Conservation (phyloP, 164 flowering plant species). For the Piper betle region DNA sequence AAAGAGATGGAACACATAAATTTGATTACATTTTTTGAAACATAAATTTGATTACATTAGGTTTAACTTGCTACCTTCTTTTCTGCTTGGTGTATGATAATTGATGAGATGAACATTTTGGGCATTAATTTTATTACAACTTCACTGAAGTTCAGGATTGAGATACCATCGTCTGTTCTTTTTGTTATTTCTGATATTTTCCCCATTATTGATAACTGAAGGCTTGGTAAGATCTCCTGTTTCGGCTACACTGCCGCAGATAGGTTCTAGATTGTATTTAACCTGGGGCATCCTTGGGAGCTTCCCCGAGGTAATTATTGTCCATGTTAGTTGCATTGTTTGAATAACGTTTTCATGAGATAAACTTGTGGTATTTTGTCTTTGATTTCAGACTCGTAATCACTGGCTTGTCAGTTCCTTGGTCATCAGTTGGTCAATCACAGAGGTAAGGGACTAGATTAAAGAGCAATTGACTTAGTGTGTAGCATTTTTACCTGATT, state of each 20-base stretch:
- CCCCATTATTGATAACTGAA: slow-evolving; percentile 4
- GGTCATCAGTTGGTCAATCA: slow-evolving; percentile 90
- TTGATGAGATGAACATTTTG: background rate
- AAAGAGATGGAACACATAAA: too few species aligned
- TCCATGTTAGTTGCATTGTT: too few species aligned
- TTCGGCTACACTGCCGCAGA: slow-evolving; percentile 84
- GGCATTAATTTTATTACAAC: background rate
- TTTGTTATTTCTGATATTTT: too few species aligned
- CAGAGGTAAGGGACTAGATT: slow-evolving; percentile 4
- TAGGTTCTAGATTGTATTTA: slow-evolving; percentile 68
- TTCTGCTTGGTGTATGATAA: background rate
- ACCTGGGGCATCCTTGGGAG: slow-evolving; percentile 85
- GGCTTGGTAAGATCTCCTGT: slow-evolving; percentile 97
- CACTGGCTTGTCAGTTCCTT: slow-evolving; percentile 67
- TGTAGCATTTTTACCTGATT: too few species aligned
- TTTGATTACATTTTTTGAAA: too few species aligned
- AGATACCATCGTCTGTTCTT: too few species aligned
- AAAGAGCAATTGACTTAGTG: too few species aligned
- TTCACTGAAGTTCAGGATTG: background rate
- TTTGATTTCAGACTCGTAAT: slow-evolving; percentile 17
- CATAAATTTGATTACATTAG: background rate
- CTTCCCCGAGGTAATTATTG: slow-evolving; percentile 69
- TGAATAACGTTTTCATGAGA: too few species aligned
- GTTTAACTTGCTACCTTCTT: background rate
- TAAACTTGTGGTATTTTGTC: too few species aligned